Evolutionary conservation across 179 eudicot genomes (phyloP), one percentile per base, ranked within the genome.

Genomic region (Nepenthes alata): DNA sequence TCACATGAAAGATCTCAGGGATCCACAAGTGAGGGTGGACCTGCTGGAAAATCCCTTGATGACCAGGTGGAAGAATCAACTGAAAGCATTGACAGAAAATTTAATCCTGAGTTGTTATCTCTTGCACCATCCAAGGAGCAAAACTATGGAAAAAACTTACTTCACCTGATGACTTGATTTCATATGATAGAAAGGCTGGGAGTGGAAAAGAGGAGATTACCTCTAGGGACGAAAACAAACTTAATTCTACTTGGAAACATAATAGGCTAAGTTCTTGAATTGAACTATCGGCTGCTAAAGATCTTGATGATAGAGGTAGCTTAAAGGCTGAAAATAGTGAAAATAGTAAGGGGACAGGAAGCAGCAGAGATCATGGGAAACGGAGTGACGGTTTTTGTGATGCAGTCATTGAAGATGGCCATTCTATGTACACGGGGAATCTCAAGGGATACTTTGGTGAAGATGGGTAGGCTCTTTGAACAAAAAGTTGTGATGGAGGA

Each of bases 331-430:
- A 80, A 44, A 85, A 84, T 71, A 81, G 85, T 55, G 95, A 91
- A 63, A 84, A 77, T 57, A 84, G 87, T 73, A 88, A 81, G 71
- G 83, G 77, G 64, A 80, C 88, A 11, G 94, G 79, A 68, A 88
- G 81, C 68, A 84, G 82, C 72, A 75, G 72, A 72, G 89, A 81
- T 77, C 68, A 72, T 52, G 76, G 60, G 56, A 82, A 74, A 75
- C 67, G 79, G 67, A 79, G 60, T 59, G 90, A 83, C 59, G 76
- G 79, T 51, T 69, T 72, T 58, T 90, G 89, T 34, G 89, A 79
- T 57, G 95, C 86, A 78, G 88, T 75, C 59, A 70, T 69, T 72
- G 89, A 85, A 60, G 85, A 65, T 67, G 82, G 82, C 37, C 81
- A 71, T 57, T 74, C 83, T 65, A 34, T 68, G 52, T 65, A 65